Evolutionary conservation across 148 eudicot genomes (phyloP), one percentile per base, ranked within the genome.

Genomic region (Cornus suecica): DNA sequence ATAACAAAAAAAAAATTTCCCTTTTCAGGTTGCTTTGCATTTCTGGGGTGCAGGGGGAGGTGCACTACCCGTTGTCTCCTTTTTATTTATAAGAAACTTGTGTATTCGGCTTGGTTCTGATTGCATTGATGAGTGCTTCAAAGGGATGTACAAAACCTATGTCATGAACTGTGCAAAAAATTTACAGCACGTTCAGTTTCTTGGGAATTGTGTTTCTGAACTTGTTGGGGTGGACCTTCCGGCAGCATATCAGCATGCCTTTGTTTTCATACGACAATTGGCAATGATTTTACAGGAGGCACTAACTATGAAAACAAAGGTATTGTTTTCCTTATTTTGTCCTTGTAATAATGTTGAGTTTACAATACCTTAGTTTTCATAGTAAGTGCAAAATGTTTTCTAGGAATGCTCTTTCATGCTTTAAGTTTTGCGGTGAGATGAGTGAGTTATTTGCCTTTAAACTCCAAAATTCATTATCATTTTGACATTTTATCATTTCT

Each of bases 11-110:
- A 56, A 22, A 68, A 74, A 79, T 70, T 71, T 69, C 77, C 62
- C 70, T 51, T 84, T 76, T 80, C 89, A 95, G 99, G 97, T 84
- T 77, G 93, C 80, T 77, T 84, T 96, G 80, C 99, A 96, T 73
- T 93, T 90, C 82, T 96, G 99, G 99, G 97, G 97, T 63, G 88
- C 95, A 60, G 98, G 99, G 68, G 90, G 90, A 73, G 97, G 91
- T 72, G 90, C 90, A 74, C 84, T 93, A 69, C 89, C 98, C 62
- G 86, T 87, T 80, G 90, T 86, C 77, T 87, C 98, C 42, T 90
- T 96, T 75, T 81, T 91, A 69, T 96, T 93, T 81, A 63, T 96
- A 42, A 87, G 94, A 86, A 97, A 91, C 76, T 77, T 90, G 28
- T 96, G 97, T 73, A 77, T 93, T 60, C 90, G 92, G 56, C 86